phyloP scores from a whole-genome alignment of 306 rosid genomes.

The Begonia masoniana region DNA sequence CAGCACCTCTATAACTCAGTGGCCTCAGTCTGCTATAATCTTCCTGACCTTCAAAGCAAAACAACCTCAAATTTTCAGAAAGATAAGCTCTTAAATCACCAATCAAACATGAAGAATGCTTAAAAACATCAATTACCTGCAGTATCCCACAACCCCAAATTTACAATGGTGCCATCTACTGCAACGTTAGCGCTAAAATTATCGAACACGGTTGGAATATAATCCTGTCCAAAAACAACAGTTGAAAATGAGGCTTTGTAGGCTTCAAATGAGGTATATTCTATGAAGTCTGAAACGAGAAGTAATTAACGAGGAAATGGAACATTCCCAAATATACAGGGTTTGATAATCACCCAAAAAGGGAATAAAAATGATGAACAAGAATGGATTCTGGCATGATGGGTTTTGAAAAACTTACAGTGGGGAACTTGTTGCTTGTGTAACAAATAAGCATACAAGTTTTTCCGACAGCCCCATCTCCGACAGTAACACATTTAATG shows the following conservation, averaged over 20 bases:
- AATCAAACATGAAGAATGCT: constrained; percentile 1
- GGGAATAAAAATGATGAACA: constrained; percentile 3
- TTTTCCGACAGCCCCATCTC: constrained; percentile 98
- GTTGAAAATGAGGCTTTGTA: neutral
- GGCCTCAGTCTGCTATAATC: constrained; percentile 98
- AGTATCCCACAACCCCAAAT: constrained; percentile 95
- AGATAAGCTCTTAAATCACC: constrained; percentile 5
- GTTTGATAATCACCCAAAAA: constrained; percentile 4
- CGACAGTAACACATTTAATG: constrained; percentile 98
- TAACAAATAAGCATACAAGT: constrained; percentile 99
- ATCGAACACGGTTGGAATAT: constrained; percentile 89
- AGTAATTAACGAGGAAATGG: neutral
- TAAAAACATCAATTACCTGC: constrained; percentile 48
- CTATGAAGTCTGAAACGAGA: neutral
- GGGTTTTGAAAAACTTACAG: constrained; percentile 35
- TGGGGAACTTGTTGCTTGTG: constrained; percentile 95
- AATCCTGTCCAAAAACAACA: constrained; percentile 47
- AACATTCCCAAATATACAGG: neutral
- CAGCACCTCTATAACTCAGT: constrained; percentile 95
- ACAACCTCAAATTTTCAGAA: neutral
- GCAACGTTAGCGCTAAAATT: constrained; percentile 95
- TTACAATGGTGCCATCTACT: constrained; percentile 86
- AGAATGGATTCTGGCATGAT: constrained; percentile 5
- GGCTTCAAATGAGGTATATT: neutral
- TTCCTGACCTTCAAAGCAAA: constrained; percentile 67